These are phyloP conservation scores for Salix suchowensis DNA, from an alignment of 345 rosid species.

Conservation along the genomic window DNA sequence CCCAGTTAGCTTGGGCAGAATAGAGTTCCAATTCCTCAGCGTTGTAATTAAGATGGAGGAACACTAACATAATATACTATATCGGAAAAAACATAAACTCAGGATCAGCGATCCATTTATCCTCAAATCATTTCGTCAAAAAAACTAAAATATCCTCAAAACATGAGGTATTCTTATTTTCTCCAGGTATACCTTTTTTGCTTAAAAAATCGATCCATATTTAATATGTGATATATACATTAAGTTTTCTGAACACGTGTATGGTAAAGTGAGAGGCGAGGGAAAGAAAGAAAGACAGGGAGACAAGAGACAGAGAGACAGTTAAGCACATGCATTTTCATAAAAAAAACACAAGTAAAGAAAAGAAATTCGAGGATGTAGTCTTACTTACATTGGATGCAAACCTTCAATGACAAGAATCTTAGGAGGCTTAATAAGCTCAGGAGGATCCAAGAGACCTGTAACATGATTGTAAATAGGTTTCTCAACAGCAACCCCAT, in stretches of 20 bases:
- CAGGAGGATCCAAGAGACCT: slow-evolving; percentile 90
- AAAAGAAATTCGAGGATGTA: not conserved
- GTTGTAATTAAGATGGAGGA: not conserved
- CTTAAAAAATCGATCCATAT: not conserved
- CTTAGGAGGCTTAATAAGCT: slow-evolving; percentile 88
- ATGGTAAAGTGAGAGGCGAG: not conserved
- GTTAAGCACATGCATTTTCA: not conserved
- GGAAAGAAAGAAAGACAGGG: not conserved
- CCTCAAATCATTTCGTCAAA: too few relatives aligned
- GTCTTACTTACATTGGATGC: slow-evolving; percentile 82
- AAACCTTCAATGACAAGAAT: slow-evolving; percentile 97
- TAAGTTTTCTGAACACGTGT: not conserved
- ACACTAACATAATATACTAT: not conserved
- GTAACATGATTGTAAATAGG: slow-evolving; percentile 93
- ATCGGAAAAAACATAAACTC: too few relatives aligned
- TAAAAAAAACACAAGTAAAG: not conserved
- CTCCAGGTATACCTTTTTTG: not conserved
- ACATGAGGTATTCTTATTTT: not conserved
- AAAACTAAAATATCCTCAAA: not conserved
- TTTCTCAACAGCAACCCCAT: slow-evolving; percentile 69
- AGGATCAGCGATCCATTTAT: not conserved
- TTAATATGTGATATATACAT: not conserved
- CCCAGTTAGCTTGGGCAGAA: not conserved
- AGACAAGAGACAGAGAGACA: too few relatives aligned
- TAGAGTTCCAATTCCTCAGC: not conserved